Conservation (phyloP, 257 asterid species). For the Capsicum pubescens region DNA sequence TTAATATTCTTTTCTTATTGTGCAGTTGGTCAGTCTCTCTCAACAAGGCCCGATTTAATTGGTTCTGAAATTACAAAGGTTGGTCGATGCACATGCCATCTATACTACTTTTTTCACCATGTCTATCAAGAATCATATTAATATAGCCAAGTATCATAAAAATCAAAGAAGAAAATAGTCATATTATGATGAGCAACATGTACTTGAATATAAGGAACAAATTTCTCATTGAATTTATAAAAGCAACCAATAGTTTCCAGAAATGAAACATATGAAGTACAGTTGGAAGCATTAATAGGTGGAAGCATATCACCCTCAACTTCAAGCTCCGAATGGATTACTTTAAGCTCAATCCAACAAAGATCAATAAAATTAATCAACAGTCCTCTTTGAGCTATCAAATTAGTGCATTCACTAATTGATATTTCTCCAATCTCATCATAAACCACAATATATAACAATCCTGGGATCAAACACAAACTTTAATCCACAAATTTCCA, state of each 20-base stretch:
- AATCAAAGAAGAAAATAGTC: not conserved
- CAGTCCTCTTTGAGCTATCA: not conserved
- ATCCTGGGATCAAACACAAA: not conserved
- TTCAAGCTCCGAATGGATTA: no score
- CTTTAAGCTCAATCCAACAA: no score
- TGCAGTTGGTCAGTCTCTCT: constrained; percentile 97
- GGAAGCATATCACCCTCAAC: not conserved
- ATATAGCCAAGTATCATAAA: not conserved
- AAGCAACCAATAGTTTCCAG: not conserved
- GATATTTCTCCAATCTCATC: constrained; percentile 9
- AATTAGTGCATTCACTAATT: not conserved
- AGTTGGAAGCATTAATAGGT: constrained; percentile 1
- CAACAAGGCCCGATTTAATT: constrained; percentile 93
- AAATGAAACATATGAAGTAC: not conserved
- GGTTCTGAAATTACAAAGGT: constrained; percentile 89
- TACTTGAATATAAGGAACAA: not conserved
- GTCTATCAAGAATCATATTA: no score
- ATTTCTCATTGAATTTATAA: not conserved
- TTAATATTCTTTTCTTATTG: constrained; percentile 34
- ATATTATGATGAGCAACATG: not conserved
- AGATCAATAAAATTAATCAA: no score
- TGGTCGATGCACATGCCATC: constrained; percentile 31
- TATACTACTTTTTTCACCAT: constrained; percentile 10
- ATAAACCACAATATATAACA: not conserved
- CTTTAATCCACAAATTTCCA: not conserved